Percentiles rank a stretch among this genome's conserved stretches.
Conservation (phyloP, 305 asterid species). For the Fraxinus angustifolia region DNA sequence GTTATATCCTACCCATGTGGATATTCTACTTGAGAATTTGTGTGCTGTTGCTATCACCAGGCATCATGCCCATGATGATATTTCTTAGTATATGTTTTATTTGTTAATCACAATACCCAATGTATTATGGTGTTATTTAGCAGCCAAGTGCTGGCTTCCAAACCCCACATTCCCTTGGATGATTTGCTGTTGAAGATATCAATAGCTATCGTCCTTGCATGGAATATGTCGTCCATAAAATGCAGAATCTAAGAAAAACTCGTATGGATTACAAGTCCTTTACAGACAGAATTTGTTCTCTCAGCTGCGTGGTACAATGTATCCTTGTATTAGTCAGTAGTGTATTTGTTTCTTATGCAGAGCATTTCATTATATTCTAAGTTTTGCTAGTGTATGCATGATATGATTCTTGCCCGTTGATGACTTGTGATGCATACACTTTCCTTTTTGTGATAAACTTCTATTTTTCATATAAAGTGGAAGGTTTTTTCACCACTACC, state of each 20-base stretch:
- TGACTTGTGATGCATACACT: background rate
- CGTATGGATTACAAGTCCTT: background rate
- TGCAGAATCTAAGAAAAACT: background rate
- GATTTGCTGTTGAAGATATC: background rate
- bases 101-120: background rate
- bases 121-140: too few species aligned
- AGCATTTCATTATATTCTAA: background rate
- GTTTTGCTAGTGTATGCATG: background rate
- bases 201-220: background rate
- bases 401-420: background rate
- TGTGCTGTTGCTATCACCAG: background rate
- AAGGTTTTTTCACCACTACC: constrained; percentile 1
- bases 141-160: background rate
- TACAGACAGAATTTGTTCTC: too few species aligned
- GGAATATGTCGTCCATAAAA: background rate
- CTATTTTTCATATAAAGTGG: background rate
- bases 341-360: background rate
- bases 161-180: background rate
- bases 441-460: constrained; percentile 2
- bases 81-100: background rate
- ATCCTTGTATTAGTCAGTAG: too few species aligned
- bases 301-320: too few species aligned
- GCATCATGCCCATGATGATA: background rate
- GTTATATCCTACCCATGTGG: too few species aligned
- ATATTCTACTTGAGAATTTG: background rate